phyloP scores from a whole-genome alignment of 345 rosid species.

The Brassica carinata region DNA sequence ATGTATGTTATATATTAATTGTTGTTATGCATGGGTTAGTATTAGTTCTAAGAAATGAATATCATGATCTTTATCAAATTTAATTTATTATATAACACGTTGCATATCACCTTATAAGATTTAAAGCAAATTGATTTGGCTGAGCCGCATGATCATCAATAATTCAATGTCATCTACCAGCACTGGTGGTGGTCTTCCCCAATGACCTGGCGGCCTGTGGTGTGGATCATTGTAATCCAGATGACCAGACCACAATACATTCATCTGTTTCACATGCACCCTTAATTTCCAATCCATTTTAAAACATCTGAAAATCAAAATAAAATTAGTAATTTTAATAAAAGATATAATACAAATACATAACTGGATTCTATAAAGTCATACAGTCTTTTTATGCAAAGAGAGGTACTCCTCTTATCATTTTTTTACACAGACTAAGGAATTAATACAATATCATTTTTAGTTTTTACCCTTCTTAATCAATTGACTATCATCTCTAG shows the following conservation, averaged over 20 bases:
- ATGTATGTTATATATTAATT: not conserved
- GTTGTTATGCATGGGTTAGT: not conserved
- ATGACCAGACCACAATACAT: not conserved
- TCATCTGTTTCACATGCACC: not conserved
- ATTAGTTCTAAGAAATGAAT: not conserved
- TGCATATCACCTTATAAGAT: not conserved
- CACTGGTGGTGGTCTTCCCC: not conserved
- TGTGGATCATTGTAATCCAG: not conserved
- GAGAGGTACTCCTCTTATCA: too few species aligned
- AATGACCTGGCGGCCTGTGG: not conserved
- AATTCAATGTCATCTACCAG: not conserved
- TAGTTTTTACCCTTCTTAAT: too few species aligned
- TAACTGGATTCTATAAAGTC: not conserved
- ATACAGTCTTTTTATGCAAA: too few species aligned
- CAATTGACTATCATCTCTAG: too few species aligned
- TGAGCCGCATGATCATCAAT: not conserved
- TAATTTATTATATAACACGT: not conserved
- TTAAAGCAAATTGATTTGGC: not conserved
- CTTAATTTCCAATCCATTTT: not conserved
- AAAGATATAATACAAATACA: too few species aligned
- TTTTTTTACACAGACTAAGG: too few species aligned
- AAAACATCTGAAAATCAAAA: not conserved
- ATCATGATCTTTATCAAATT: not conserved
- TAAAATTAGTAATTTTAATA: not conserved
- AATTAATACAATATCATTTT: too few species aligned